Conservation (phyloP, 2,329 filamentous ascomycete species). For the Cladosporium halotolerans region DNA sequence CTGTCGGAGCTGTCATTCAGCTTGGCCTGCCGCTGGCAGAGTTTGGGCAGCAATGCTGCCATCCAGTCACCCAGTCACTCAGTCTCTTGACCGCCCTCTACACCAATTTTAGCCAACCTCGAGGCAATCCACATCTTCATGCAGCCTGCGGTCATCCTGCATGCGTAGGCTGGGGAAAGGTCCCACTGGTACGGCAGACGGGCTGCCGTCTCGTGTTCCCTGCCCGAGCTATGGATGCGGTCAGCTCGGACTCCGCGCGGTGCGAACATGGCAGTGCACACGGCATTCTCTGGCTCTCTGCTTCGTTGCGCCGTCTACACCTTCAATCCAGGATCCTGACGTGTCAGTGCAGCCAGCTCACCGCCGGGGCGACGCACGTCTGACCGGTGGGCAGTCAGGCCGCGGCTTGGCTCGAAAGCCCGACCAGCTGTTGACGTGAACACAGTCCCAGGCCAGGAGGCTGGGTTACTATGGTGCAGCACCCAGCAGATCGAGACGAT, state of each 20-base stretch:
- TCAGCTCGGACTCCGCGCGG: no score
- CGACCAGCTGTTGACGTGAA: no score
- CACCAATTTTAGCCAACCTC: neutral
- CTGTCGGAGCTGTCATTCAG: neutral
- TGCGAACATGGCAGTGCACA: no score
- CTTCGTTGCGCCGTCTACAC: no score
- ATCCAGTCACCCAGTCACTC: neutral
- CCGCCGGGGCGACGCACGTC: no score
- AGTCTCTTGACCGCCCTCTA: slow-evolving; percentile 1
- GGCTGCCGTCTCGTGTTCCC: neutral
- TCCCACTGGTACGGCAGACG: neutral
- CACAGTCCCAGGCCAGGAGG: neutral
- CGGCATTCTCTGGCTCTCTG: no score
- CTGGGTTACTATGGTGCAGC: slow-evolving; percentile 5
- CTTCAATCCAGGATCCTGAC: no score
- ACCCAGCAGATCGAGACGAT: neutral
- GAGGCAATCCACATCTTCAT: neutral
- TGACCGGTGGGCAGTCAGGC: no score
- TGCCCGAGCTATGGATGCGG: no score
- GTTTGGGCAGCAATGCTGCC: slow-evolving; percentile 5
- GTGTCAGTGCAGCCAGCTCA: no score
- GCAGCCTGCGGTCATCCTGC: slow-evolving; percentile 1
- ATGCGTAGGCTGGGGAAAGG: neutral
- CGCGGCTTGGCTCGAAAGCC: no score
- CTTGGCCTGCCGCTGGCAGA: neutral